These are phyloP conservation scores for Fistulifera pelliculosa DNA, from an alignment of 108 stramenopile species.

Conservation along the genomic window DNA sequence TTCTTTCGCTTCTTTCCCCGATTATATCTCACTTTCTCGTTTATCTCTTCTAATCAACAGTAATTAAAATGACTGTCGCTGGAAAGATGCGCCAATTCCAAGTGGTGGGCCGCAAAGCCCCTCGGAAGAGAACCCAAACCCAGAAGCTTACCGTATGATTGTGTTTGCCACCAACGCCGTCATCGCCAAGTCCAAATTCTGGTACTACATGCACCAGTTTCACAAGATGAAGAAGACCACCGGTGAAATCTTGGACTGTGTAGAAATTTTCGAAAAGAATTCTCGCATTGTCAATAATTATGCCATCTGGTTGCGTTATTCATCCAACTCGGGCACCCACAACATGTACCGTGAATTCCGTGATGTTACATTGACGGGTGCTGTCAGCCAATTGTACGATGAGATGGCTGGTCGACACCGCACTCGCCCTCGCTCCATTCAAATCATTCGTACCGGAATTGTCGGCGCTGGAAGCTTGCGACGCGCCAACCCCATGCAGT, in stretches of 20 bases:
- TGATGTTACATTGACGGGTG: constrained; percentile 91
- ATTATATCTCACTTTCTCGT: not conserved
- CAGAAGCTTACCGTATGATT: constrained; percentile 99
- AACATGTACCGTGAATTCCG: constrained; percentile 99
- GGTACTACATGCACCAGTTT: constrained; percentile 99
- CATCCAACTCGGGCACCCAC: constrained; percentile 98
- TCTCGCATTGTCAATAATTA: constrained; percentile 96
- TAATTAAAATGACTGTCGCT: constrained; percentile 70
- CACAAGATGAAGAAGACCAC: constrained; percentile 99
- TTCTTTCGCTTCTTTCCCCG: not conserved
- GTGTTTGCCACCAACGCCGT: constrained; percentile 97
- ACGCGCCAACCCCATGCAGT: constrained; percentile 89
- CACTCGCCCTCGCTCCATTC: constrained; percentile 95
- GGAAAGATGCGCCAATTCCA: constrained; percentile 95
- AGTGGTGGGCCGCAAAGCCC: constrained; percentile 98
- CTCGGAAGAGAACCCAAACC: constrained; percentile 94
- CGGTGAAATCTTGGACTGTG: constrained; percentile 96
- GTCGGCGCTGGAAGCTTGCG: constrained; percentile 86
- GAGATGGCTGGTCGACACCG: constrained; percentile 99
- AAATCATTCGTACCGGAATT: constrained; percentile 95
- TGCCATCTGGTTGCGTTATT: constrained; percentile 99
- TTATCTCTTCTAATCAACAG: not conserved
- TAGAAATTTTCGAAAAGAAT: constrained; percentile 97
- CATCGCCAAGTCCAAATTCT: constrained; percentile 97
- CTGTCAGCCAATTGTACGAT: constrained; percentile 96